Conservation (phyloP, 495 filamentous ascomycete genomes). For the Aspergillus campestris region DNA sequence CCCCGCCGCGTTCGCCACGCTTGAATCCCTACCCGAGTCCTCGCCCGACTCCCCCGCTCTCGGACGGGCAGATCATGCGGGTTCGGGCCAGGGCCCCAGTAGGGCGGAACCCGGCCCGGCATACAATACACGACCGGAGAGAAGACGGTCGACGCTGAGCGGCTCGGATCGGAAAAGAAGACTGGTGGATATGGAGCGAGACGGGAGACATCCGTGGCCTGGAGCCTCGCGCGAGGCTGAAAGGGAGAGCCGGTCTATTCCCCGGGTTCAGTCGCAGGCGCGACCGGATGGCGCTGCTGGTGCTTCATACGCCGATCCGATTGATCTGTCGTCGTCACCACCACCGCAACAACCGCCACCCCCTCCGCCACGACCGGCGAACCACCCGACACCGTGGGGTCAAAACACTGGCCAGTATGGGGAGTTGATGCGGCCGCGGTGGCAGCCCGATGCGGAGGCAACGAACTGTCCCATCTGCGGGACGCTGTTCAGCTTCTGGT, state of each 20-base stretch:
- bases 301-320: slow-evolving; percentile 26
- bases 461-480: slow-evolving; percentile 74
- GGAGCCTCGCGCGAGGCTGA: slow-evolving; percentile 10
- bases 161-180: slow-evolving; percentile 33
- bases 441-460: slow-evolving; percentile 81
- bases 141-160: slow-evolving; percentile 16
- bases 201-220: slow-evolving; percentile 13
- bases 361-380: slow-evolving; percentile 4
- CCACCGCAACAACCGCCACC: slow-evolving; percentile 5
- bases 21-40: too few relatives aligned
- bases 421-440: slow-evolving; percentile 51
- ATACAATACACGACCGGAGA: slow-evolving; percentile 10
- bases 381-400: slow-evolving; percentile 7
- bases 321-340: slow-evolving; percentile 32
- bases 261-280: slow-evolving; percentile 11
- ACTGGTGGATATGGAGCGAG: slow-evolving; percentile 22
- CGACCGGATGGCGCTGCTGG: slow-evolving; percentile 14
- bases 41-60: too few relatives aligned
- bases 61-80: too few relatives aligned
- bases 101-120: slow-evolving; percentile 12
- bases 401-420: slow-evolving; percentile 10
- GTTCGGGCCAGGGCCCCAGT: too few relatives aligned
- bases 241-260: slow-evolving; percentile 17
- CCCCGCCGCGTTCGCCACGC: too few relatives aligned
- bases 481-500: slow-evolving; percentile 72